Evolutionary conservation across 2,329 filamentous ascomycete species (phyloP).

Genomic region (Colletotrichum musicola): DNA sequence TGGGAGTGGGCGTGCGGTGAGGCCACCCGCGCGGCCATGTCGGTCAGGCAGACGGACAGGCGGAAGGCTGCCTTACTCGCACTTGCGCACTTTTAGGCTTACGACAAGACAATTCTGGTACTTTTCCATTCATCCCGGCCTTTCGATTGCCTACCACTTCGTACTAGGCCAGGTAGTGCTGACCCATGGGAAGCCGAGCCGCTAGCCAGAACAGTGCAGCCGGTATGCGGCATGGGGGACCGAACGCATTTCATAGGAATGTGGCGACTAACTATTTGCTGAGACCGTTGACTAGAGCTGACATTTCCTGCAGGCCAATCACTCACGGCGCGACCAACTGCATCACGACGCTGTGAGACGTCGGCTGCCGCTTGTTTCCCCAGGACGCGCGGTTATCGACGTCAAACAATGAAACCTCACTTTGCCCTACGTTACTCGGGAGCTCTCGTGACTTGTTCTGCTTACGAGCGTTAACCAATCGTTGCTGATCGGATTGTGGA

Average conservation of each 20-base stretch:
- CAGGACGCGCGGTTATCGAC: background rate
- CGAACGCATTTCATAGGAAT: conserved; percentile 19
- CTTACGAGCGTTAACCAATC: too few species aligned
- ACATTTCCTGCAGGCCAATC: conserved; percentile 6
- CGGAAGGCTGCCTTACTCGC: background rate
- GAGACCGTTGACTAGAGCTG: background rate
- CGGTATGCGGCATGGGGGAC: background rate
- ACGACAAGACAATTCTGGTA: background rate
- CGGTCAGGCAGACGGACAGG: background rate
- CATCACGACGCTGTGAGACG: background rate
- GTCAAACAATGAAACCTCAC: background rate
- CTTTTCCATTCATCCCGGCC: background rate
- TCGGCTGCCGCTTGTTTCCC: background rate
- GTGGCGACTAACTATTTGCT: conserved; percentile 22
- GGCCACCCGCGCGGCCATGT: background rate
- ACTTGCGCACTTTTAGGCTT: background rate
- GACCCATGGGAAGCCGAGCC: background rate
- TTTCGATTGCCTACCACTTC: background rate
- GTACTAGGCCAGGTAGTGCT: too few species aligned
- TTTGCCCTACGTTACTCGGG: background rate
- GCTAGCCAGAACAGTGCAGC: background rate
- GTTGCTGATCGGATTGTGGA: too few species aligned
- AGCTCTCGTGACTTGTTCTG: too few species aligned
- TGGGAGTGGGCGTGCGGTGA: background rate
- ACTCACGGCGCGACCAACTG: background rate